Evolutionary conservation across 2,329 filamentous ascomycete genomes (phyloP).

Genomic region (Diaporthe eres): DNA sequence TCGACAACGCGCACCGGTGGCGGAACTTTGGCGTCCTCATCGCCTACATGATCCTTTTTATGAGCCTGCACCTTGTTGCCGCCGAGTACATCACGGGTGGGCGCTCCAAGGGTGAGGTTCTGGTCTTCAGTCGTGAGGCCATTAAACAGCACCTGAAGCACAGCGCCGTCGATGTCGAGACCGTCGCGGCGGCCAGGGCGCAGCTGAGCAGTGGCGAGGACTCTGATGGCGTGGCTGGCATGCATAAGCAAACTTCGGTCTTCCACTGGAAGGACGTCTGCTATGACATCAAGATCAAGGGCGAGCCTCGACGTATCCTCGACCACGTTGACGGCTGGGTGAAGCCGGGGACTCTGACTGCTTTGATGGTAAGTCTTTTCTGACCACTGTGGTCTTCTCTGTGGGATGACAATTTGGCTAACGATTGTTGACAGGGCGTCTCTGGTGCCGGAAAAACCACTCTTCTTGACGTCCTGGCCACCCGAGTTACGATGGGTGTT

Average conservation of each 20-base stretch:
- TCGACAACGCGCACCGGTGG: conserved; percentile 74
- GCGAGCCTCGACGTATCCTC: conserved; percentile 33
- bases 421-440: conserved; percentile 57
- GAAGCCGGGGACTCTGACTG: conserved; percentile 40
- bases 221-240: conserved; percentile 50
- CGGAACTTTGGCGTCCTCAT: conserved; percentile 79
- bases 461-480: conserved; percentile 77
- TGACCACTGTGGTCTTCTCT: no score
- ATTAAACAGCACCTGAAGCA: conserved; percentile 70
- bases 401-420: neutral
- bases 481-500: conserved; percentile 79
- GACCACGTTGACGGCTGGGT: conserved; percentile 42
- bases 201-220: conserved; percentile 42
- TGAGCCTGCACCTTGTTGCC: conserved; percentile 71
- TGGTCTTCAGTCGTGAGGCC: conserved; percentile 75
- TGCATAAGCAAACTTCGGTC: conserved; percentile 37
- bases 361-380: conserved; percentile 45
- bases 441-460: conserved; percentile 82
- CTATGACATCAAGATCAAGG: conserved; percentile 41
- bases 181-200: conserved; percentile 48
- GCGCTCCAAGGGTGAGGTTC: conserved; percentile 82
- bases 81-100: conserved; percentile 75
- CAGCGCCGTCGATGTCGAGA: conserved; percentile 53
- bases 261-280: conserved; percentile 42
- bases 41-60: conserved; percentile 74